Base-by-base conservation (phyloP, 1,284 basidiomycete species). In the Trichosporon inkin region DNA sequence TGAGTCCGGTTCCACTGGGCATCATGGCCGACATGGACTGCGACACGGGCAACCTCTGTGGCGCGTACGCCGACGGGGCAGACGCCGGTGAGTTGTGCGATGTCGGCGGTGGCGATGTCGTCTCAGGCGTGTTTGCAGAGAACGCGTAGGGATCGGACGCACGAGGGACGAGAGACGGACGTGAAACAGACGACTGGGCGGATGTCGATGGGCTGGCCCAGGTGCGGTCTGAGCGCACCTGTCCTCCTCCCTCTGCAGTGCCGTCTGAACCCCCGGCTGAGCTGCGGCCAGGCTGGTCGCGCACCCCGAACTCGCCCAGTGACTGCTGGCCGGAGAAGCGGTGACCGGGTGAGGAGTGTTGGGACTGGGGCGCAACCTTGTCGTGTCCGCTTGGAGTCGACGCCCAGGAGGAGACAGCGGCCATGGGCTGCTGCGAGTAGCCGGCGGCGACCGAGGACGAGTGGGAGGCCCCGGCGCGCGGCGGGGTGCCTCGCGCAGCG, bases 21-120 rank as follows among this genome's bases (percentile, higher is more conserved):
- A 24, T 63, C 62, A 74, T 57, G 3, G 70, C 67, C 10, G 63
- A 55, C 37, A 52, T 62, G 7, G 70, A 67, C 13, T 61, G 57
- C 14, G 67, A 64, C 53, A 53, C 67, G 16, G 60, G 44, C 6
- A 68, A 32, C 17, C 61, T 62, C 28, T 68, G 62, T 17, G 34
- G 55, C 8, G 44, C 22, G 16, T 28, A 49, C 16, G 44, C 44
- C 10, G 44, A 49, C 11, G 44, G 44, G 6, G 44, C 44, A 13
- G 44, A 49, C 24, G 24, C 44, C 19, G 58, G 54, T 8, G 58
- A 35, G 35, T 32, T 35, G 34, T 35, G 36, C 2, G 51, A 28
- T 34, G 51, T 22, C 3, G n/a, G 10, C 19, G 51, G 44, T 44
- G 44, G 36, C n/a, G 44, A 44, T 11, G 34, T 32, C 22, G 44